Evolutionary conservation across 176 grass and related monocot species (phyloP).

Genomic region (Poa annua): DNA sequence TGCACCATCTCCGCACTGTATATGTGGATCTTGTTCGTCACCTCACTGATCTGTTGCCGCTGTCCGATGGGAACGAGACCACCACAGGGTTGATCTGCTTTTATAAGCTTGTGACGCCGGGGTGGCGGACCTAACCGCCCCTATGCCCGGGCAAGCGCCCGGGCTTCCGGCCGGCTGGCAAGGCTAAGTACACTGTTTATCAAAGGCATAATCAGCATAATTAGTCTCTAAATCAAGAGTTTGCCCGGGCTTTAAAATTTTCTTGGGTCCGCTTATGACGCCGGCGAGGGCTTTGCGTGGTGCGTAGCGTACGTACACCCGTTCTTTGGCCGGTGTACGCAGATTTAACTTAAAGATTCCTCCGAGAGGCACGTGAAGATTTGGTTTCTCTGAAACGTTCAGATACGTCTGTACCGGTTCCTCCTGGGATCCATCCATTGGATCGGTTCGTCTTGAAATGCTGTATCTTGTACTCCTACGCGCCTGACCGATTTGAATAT

Average conservation of each 20-base stretch:
- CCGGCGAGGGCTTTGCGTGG: neutral
- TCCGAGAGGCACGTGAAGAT: conserved; percentile 2
- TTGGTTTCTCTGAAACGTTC: neutral
- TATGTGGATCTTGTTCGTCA: neutral
- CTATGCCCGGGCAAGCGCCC: too few relatives aligned
- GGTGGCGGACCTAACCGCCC: too few relatives aligned
- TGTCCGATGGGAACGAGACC: neutral
- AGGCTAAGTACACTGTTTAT: too few relatives aligned
- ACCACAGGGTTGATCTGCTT: neutral
- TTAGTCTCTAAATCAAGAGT: too few relatives aligned
- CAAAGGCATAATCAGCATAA: too few relatives aligned
- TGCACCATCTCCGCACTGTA: conserved; percentile 19
- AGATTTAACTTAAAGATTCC: neutral
- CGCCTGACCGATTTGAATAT: neutral
- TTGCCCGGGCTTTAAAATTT: too few relatives aligned
- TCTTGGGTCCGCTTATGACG: too few relatives aligned
- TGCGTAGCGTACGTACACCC: too few relatives aligned
- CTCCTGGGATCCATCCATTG: neutral
- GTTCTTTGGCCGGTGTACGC: neutral
- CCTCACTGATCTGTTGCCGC: neutral
- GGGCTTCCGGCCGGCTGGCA: too few relatives aligned
- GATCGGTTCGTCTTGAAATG: conserved; percentile 10
- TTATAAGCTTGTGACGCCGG: too few relatives aligned
- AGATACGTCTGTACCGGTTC: neutral
- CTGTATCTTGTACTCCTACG: neutral